A percentile compares a stretch with the other conserved stretches of the same genome.
Evolutionary conservation across 805 yeast genomes (phyloP).

Genomic region (Sungouiozyma intestinalis): DNA sequence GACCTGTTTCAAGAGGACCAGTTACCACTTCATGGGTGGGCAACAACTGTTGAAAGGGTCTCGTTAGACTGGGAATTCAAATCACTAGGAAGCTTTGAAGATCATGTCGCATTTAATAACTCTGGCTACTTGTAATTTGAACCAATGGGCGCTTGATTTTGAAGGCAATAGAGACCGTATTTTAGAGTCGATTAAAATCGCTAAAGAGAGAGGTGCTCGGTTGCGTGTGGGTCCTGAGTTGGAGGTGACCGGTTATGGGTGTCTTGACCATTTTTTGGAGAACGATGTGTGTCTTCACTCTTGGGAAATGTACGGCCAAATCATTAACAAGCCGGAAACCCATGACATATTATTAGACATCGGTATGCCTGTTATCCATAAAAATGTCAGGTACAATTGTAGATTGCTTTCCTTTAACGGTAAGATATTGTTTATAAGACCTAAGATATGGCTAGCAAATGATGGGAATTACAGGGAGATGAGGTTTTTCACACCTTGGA

Average conservation of each 20-base stretch:
- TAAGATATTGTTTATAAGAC: constrained; percentile 73
- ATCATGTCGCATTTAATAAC: constrained; percentile 87
- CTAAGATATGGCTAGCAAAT: constrained; percentile 87
- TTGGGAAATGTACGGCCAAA: constrained; percentile 88
- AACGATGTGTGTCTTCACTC: constrained; percentile 80
- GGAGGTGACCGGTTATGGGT: constrained; percentile 90
- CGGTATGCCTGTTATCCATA: constrained; percentile 90
- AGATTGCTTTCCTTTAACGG: constrained; percentile 75
- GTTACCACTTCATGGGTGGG: too few species aligned
- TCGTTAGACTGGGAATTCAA: too few species aligned
- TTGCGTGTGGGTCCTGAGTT: constrained; percentile 95
- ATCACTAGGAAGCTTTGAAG: too few species aligned
- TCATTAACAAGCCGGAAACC: constrained; percentile 56
- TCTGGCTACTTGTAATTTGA: constrained; percentile 84
- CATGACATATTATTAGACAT: constrained; percentile 75
- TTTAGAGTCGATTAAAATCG: constrained; percentile 62
- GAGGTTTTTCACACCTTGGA: constrained; percentile 96
- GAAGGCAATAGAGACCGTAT: constrained; percentile 95
- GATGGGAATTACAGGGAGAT: constrained; percentile 98
- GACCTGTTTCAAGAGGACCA: neutral
- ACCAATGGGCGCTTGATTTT: constrained; percentile 98
- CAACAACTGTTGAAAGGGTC: too few species aligned
- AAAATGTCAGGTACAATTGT: constrained; percentile 84
- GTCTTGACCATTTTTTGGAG: constrained; percentile 88
- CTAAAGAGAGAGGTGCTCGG: constrained; percentile 65